phyloP scores from a whole-genome alignment of 2,329 filamentous ascomycete species.

The Pseudogymnoascus sp. region DNA sequence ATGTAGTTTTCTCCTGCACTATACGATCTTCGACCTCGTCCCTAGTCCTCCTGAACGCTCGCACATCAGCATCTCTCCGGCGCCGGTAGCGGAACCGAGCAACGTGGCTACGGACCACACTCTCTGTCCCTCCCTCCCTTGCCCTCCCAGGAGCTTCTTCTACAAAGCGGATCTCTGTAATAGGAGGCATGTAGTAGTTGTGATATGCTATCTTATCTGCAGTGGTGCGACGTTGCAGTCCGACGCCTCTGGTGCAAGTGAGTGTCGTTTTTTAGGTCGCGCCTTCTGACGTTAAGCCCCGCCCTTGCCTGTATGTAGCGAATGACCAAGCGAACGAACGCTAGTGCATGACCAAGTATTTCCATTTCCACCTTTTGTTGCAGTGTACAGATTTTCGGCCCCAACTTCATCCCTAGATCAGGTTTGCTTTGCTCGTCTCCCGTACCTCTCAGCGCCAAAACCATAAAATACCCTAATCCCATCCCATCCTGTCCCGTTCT shows the following conservation, averaged over 20 bases:
- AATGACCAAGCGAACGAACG: too few species aligned
- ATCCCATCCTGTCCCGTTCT: too few species aligned
- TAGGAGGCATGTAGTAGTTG: background rate
- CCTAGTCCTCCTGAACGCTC: background rate
- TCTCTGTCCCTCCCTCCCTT: background rate
- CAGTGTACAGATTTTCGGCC: too few species aligned
- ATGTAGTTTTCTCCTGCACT: background rate
- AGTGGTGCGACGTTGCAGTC: background rate
- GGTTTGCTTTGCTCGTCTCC: too few species aligned
- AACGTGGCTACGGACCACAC: slow-evolving; percentile 3
- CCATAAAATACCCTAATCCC: too few species aligned
- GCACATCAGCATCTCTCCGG: background rate
- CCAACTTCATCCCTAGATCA: too few species aligned
- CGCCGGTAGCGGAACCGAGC: background rate
- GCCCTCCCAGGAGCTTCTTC: background rate
- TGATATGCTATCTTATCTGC: background rate
- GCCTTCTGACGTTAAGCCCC: background rate
- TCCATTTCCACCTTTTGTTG: too few species aligned
- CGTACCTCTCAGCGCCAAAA: too few species aligned
- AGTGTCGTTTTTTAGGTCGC: background rate
- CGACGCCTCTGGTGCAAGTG: background rate
- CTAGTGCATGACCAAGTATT: too few species aligned
- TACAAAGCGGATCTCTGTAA: background rate
- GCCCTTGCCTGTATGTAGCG: background rate
- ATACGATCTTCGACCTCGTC: background rate